These are phyloP conservation scores for Lithocarpus polystachyus DNA, from an alignment of 306 rosid species.

Conservation along the genomic window DNA sequence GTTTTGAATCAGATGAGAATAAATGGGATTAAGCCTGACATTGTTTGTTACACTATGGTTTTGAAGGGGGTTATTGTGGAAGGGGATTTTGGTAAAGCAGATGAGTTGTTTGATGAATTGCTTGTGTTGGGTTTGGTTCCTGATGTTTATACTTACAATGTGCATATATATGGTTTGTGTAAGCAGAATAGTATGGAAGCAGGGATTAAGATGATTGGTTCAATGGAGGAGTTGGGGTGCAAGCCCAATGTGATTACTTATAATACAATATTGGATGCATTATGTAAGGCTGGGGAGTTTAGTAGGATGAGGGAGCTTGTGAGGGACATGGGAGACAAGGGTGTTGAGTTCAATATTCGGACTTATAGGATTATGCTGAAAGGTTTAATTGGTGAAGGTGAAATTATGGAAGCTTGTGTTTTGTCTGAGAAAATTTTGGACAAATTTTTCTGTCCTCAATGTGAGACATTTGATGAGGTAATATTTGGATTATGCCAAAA, in stretches of 20 bases:
- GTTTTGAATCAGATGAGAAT: slow-evolving; percentile 54
- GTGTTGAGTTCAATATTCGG: slow-evolving; percentile 52
- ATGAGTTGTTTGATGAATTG: slow-evolving; percentile 71
- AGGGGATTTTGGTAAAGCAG: slow-evolving; percentile 45
- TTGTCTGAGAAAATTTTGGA: slow-evolving; percentile 65
- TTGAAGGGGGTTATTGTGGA: slow-evolving; percentile 49
- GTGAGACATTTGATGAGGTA: slow-evolving; percentile 52
- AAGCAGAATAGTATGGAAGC: slow-evolving; percentile 49
- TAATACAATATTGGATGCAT: slow-evolving; percentile 52
- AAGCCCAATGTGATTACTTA: slow-evolving; percentile 69
- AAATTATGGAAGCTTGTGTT: slow-evolving; percentile 51
- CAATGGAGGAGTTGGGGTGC: slow-evolving; percentile 70
- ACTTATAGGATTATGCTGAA: slow-evolving; percentile 58
- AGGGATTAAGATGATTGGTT: slow-evolving; percentile 44
- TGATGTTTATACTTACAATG: slow-evolving; percentile 64
- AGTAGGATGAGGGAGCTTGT: slow-evolving; percentile 39
- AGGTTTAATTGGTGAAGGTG: slow-evolving; percentile 51
- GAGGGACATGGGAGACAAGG: slow-evolving; percentile 57
- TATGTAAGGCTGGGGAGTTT: slow-evolving; percentile 42
- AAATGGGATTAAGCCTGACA: slow-evolving; percentile 62
- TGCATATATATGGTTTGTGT: slow-evolving; percentile 68
- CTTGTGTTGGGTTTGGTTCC: slow-evolving; percentile 73
- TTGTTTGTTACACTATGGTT: slow-evolving; percentile 78
- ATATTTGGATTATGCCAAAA: slow-evolving; percentile 54
- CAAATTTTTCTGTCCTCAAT: slow-evolving; percentile 35